These are phyloP conservation scores for Xylariaceae sp. DNA, from an alignment of 2,329 filamentous ascomycete genomes.

Conservation along the genomic window DNA sequence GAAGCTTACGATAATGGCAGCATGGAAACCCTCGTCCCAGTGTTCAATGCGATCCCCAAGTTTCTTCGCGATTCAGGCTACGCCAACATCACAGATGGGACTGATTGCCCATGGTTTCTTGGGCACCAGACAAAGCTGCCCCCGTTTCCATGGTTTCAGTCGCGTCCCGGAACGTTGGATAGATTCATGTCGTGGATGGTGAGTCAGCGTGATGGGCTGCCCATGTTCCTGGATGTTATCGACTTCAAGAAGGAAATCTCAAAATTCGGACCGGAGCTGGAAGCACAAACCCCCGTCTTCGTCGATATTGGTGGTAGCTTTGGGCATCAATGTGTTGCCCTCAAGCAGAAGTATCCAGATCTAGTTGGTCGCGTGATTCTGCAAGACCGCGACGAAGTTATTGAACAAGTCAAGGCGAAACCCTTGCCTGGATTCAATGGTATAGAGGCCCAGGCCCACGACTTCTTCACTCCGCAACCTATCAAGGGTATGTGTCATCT, in stretches of 20 bases:
- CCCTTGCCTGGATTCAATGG: slow-evolving; percentile 17
- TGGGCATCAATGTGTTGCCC: slow-evolving; percentile 18
- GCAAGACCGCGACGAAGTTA: slow-evolving; percentile 14
- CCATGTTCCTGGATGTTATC: slow-evolving; percentile 16
- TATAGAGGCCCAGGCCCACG: slow-evolving; percentile 13
- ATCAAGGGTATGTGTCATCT: slow-evolving; percentile 9
- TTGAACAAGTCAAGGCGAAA: slow-evolving; percentile 7
- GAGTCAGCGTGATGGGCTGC: slow-evolving; percentile 14
- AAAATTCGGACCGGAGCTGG: slow-evolving; percentile 3
- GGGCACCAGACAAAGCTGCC: slow-evolving; percentile 11
- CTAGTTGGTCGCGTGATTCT: slow-evolving; percentile 20
- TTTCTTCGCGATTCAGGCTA: slow-evolving; percentile 19
- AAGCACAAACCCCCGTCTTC: slow-evolving; percentile 15
- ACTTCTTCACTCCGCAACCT: slow-evolving; percentile 17
- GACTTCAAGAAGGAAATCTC: slow-evolving; percentile 18
- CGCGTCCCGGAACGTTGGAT: slow-evolving; percentile 6
- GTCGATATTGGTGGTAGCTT: slow-evolving; percentile 19
- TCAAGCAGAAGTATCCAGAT: slow-evolving; percentile 11
- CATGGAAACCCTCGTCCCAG: slow-evolving; percentile 7
- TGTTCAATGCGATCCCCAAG: slow-evolving; percentile 13
- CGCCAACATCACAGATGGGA: slow-evolving; percentile 3
- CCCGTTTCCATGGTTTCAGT: slow-evolving; percentile 14
- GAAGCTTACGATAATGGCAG: slow-evolving; percentile 1
- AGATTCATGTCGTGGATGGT: slow-evolving; percentile 17
- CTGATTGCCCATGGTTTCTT: slow-evolving; percentile 15